Evolutionary conservation across 176 grass and related monocot species (phyloP).

Genomic region (Alopecurus myosuroides): DNA sequence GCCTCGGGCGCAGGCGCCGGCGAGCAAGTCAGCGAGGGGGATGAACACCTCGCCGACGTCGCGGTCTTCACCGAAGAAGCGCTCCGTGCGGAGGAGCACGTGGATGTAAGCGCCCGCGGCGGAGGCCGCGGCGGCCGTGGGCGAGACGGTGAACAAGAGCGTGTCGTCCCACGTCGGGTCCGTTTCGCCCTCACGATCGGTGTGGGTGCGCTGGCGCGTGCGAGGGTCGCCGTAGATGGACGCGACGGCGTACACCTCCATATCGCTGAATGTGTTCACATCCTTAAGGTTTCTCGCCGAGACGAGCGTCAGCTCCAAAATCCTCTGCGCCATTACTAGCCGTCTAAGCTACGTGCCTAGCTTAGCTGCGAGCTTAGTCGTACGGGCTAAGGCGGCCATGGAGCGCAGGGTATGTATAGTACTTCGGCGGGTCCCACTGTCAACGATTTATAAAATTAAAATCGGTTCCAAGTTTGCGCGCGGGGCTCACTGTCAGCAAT

Average conservation of each 20-base stretch:
- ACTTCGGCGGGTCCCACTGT: not conserved
- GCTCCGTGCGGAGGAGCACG: slow-evolving; percentile 45
- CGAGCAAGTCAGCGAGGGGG: slow-evolving; percentile 20
- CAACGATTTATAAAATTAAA: not conserved
- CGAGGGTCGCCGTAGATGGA: slow-evolving; percentile 28
- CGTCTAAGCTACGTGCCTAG: not conserved
- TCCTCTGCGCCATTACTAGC: not conserved
- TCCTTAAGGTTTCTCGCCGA: slow-evolving; percentile 45
- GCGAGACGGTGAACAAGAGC: slow-evolving; percentile 21
- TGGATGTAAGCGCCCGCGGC: slow-evolving; percentile 7
- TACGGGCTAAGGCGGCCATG: not conserved
- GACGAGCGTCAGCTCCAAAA: slow-evolving; percentile 38
- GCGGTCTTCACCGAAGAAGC: slow-evolving; percentile 19
- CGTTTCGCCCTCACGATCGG: slow-evolving; percentile 28
- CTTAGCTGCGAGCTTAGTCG: not conserved
- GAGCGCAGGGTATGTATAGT: slow-evolving; percentile 1
- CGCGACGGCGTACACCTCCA: slow-evolving; percentile 37
- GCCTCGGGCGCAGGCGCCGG: not conserved
- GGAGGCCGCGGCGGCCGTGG: not conserved
- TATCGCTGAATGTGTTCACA: slow-evolving; percentile 38
- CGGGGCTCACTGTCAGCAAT: not conserved
- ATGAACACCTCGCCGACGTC: slow-evolving; percentile 39
- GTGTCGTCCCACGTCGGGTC: slow-evolving; percentile 42
- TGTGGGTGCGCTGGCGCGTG: slow-evolving; percentile 10
- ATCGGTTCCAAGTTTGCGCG: not conserved